These are phyloP conservation scores for Fusarium illudens DNA, from an alignment of 2,329 filamentous ascomycete genomes.

Conservation along the genomic window DNA sequence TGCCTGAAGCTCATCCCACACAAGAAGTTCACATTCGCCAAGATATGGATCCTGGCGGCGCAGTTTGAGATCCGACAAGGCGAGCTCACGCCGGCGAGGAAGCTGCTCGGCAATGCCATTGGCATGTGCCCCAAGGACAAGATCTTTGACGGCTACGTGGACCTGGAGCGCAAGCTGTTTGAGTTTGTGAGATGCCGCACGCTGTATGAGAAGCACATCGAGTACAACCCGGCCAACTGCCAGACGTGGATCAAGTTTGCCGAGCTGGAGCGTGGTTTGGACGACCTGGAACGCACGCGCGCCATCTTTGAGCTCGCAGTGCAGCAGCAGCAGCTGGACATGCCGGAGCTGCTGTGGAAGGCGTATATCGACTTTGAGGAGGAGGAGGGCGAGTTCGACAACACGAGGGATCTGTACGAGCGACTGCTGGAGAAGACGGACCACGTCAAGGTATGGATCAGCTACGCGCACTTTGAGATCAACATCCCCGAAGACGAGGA, in stretches of 20 bases:
- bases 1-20: constrained; percentile 90
- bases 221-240: constrained; percentile 89
- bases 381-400: constrained; percentile 89
- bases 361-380: constrained; percentile 99
- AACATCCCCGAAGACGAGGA: constrained; percentile 82
- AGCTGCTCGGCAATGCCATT: constrained; percentile 87
- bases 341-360: constrained; percentile 98
- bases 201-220: constrained; percentile 91
- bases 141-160: constrained; percentile 92
- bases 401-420: constrained; percentile 85
- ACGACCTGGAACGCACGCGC: constrained; percentile 86
- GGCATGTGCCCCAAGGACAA: constrained; percentile 97
- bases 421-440: constrained; percentile 92
- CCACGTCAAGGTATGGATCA: constrained; percentile 99
- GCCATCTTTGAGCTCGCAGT: constrained; percentile 94
- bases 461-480: constrained; percentile 98
- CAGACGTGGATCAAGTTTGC: constrained; percentile 98
- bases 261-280: constrained; percentile 88
- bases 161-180: constrained; percentile 90
- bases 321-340: constrained; percentile 83
- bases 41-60: constrained; percentile 92
- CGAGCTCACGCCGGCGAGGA: constrained; percentile 81
- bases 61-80: constrained; percentile 92
- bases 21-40: constrained; percentile 97
- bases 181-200: constrained; percentile 92